Base-by-base conservation (phyloP, 306 rosid genomes). In the Alnus glutinosa region DNA sequence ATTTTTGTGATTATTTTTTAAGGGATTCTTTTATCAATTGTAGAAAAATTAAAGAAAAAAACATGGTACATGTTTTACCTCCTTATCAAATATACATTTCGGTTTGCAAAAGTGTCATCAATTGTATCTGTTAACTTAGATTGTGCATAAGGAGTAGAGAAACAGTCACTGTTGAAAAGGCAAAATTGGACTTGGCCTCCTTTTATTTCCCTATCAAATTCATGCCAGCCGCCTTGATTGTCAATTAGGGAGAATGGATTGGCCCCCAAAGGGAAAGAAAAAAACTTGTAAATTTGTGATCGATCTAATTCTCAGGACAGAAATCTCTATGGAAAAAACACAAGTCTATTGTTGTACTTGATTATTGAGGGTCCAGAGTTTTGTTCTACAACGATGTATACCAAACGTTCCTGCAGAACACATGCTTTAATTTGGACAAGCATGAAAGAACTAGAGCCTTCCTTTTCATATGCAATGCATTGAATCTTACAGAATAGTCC, bases 361-460 rank as follows among this genome's bases (percentile, higher is more conserved):
- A 10, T 48, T 59, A 59, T 59, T 59, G 66, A 2, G 66, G 36
- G 15, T 28, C 34, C 66, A 28, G 37, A 59, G 32, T 7, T 63
- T 63, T 13, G n/a, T 34, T 49, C 34, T 46, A 50, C 50, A 76
- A 68, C 36, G 62, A 76, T 63, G 73, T 76, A 46, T 63, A 49
- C 73, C 62, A 63, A 63, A 49, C 73, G 48, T 34, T 18, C 4
- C 7, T n/a, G 2, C 36, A 49, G 47, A 59, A 51, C 72, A 76
- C 73, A 12, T 36, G 78, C 34, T 14, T 14, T 39, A 75, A 58
- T 9, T 44, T 13, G 5, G 15, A 34, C n/a, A 23, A 23, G 28
- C 28, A 34, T 63, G 18, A 68, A 68, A 54, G 15, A 54, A 2
- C 67, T 66, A 68, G 44, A 67, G 42, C 75, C 75, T 77, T 77